Percentiles rank a stretch among this genome's conserved stretches.
These are phyloP conservation scores for Crithidia thermophila DNA, from an alignment of 208 protist genomes.

Conservation along the genomic window DNA sequence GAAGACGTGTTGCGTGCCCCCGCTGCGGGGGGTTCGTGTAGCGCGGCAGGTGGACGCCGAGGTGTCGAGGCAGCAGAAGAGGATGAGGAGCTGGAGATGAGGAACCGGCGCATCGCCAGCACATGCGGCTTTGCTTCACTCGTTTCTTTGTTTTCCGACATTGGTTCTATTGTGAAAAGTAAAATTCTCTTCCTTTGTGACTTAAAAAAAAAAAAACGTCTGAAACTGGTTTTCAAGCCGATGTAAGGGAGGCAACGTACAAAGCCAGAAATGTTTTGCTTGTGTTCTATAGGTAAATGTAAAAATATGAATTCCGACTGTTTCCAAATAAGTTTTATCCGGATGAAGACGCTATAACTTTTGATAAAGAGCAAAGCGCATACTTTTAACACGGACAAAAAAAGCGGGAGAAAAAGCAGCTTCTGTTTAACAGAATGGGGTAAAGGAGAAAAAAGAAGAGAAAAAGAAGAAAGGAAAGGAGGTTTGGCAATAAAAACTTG, in stretches of 20 bases:
- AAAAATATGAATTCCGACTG: too few species aligned
- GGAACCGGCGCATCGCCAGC: conserved; percentile 2
- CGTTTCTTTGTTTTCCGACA: background rate
- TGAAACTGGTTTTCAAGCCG: background rate
- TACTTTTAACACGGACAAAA: too few species aligned
- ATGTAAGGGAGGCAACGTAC: background rate
- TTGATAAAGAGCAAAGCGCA: conserved; percentile 6
- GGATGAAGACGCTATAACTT: too few species aligned
- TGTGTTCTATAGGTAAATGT: too few species aligned
- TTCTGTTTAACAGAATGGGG: too few species aligned
- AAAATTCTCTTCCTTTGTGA: background rate
- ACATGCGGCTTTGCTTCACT: background rate
- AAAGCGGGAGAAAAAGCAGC: too few species aligned
- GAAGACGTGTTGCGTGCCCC: background rate
- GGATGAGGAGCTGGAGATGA: conserved; percentile 11
- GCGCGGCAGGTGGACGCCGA: background rate
- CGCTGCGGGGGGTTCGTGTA: too few species aligned
- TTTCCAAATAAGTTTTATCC: too few species aligned
- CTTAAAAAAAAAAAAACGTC: conserved; percentile 14
- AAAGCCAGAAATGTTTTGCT: background rate
- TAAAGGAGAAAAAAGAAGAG: conserved; percentile 6
- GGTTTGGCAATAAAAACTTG: background rate
- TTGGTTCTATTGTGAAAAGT: background rate
- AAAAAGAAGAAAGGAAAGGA: conserved; percentile 11
- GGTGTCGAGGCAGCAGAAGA: background rate